These are phyloP conservation scores for Arthrobotrys sinensis DNA, from an alignment of 2,329 filamentous ascomycete species.

Conservation along the genomic window DNA sequence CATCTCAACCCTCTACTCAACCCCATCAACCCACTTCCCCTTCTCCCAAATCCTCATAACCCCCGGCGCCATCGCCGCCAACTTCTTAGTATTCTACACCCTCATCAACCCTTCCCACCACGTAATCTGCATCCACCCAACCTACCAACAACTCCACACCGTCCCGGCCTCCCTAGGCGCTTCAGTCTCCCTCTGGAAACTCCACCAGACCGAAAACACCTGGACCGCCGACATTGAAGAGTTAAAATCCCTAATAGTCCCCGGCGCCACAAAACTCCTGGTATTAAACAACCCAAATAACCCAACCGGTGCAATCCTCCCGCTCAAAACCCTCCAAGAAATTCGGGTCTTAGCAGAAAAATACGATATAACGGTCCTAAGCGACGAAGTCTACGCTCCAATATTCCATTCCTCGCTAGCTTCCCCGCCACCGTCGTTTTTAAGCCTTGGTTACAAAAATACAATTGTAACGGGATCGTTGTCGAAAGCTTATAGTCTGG, in stretches of 20 bases:
- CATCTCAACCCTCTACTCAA: conserved; percentile 77
- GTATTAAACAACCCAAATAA: conserved; percentile 85
- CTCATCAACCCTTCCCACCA: conserved; percentile 82
- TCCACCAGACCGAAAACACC: conserved; percentile 74
- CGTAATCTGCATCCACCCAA: conserved; percentile 88
- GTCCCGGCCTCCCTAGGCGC: conserved; percentile 82
- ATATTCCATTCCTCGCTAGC: conserved; percentile 78
- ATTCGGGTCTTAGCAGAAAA: conserved; percentile 75
- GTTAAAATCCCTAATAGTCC: conserved; percentile 74
- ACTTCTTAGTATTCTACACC: conserved; percentile 83
- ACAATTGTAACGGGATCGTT: conserved; percentile 83
- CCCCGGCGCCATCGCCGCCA: conserved; percentile 86
- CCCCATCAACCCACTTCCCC: conserved; percentile 70
- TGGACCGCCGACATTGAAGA: conserved; percentile 79
- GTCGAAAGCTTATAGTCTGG: conserved; percentile 87
- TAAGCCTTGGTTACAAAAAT: conserved; percentile 75
- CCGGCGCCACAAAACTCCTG: conserved; percentile 79
- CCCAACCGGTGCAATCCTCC: conserved; percentile 81
- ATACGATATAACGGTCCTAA: conserved; percentile 76
- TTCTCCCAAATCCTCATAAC: conserved; percentile 80
- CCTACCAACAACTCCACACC: conserved; percentile 86
- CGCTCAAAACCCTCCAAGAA: conserved; percentile 73
- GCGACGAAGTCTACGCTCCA: conserved; percentile 87
- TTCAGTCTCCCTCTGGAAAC: conserved; percentile 82
- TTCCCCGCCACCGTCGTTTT: conserved; percentile 64